A percentile compares a stretch with the other conserved stretches of the same genome.
phyloP scores from a whole-genome alignment of 176 grass and related monocot species.

The Bothriochloa decipiens region DNA sequence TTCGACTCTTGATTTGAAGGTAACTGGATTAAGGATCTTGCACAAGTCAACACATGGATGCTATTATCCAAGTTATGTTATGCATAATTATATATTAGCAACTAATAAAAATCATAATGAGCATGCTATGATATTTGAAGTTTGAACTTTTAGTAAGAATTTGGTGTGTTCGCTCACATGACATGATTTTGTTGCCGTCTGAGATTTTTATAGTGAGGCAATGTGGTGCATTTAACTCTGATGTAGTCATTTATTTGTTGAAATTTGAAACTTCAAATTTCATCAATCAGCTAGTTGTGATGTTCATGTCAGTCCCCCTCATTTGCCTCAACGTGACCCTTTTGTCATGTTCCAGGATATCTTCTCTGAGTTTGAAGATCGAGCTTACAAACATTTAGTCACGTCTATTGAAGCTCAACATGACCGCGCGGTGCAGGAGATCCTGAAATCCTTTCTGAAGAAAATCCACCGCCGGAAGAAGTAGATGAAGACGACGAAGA shows the following conservation, averaged over 20 bases:
- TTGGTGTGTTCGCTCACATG: too few relatives aligned
- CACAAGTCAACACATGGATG: background rate
- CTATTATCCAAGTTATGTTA: too few relatives aligned
- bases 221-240: background rate
- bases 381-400: constrained; percentile 40
- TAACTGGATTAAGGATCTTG: background rate
- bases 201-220: background rate
- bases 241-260: background rate
- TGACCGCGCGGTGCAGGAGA: constrained; percentile 16
- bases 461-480: constrained; percentile 43
- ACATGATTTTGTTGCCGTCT: too few relatives aligned
- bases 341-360: constrained; percentile 13
- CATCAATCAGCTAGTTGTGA: background rate
- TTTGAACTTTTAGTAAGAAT: too few relatives aligned
- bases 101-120: too few relatives aligned
- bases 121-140: too few relatives aligned
- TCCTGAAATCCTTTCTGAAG: constrained; percentile 44
- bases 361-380: constrained; percentile 42
- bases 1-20: constrained; percentile 36
- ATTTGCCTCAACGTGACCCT: background rate
- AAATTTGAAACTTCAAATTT: background rate
- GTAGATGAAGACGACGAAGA: background rate
- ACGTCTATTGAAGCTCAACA: constrained; percentile 37
- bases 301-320: background rate
- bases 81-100: too few relatives aligned